Conservation (phyloP, 164 flowering plant genomes). For the Vitis riparia region DNA sequence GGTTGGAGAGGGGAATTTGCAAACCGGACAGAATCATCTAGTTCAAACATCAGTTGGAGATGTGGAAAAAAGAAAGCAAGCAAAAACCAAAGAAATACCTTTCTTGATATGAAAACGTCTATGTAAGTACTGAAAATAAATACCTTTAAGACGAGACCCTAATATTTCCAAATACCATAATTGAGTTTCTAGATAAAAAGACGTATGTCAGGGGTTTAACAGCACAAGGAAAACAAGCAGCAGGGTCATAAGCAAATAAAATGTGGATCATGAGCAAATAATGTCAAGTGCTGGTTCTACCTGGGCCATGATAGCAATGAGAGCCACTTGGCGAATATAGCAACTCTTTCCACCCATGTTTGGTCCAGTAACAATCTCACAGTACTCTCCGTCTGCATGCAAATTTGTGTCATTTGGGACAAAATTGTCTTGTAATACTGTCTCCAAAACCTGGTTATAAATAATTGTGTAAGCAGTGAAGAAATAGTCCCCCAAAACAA, state of each 20-base stretch:
- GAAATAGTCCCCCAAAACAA: neutral
- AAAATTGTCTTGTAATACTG: constrained; percentile 65
- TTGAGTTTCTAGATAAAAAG: neutral
- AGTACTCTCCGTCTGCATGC: constrained; percentile 64
- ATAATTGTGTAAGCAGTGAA: neutral
- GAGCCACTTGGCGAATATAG: constrained; percentile 98
- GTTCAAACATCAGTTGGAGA: neutral
- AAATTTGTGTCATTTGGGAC: constrained; percentile 88
- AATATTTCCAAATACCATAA: neutral
- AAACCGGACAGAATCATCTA: neutral
- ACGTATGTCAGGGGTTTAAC: neutral
- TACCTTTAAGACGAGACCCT: neutral
- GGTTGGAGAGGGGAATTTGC: neutral
- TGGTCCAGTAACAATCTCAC: constrained; percentile 94
- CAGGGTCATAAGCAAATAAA: neutral
- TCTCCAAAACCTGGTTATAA: constrained; percentile 74
- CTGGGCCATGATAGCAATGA: constrained; percentile 92
- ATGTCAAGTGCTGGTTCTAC: constrained; percentile 27
- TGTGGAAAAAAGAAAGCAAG: neutral
- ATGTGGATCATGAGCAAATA: neutral
- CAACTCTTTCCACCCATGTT: constrained; percentile 99
- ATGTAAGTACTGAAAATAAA: neutral
- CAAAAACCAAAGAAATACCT: neutral
- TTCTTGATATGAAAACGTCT: neutral
- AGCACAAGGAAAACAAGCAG: neutral